Base-by-base conservation (phyloP, 768 basidiomycete species). In the Boletus sensibilis region DNA sequence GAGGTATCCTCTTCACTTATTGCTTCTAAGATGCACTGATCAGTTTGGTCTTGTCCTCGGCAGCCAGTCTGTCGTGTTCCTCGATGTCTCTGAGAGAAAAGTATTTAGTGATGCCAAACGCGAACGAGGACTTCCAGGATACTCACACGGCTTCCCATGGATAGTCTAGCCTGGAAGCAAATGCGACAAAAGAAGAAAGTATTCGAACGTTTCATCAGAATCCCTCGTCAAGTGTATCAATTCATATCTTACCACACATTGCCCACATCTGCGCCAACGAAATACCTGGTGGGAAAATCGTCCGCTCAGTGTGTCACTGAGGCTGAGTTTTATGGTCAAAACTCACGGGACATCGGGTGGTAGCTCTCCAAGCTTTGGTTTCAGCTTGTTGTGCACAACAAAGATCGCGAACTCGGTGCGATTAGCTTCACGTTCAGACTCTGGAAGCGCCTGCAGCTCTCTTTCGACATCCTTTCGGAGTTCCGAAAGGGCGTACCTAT, bases 301-400 rank as follows among this genome's bases (percentile, higher is more conserved):
- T 39, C 21, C 33, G 11, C 34, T 57, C 47, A 40, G 45, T 34
- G 57, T 54, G 59, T 53, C n/a, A n/a, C n/a, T n/a, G 52, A 56
- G 44, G 13, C 13, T 10, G 4, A 23, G 39, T 35, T 10, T 45
- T 18, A 23, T 45, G 18, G 35, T 25, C 54, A 23, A 27, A 50
- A 74, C 84, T 68, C 68, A 92, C 89, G 79, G 82, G 27, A 79
- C 77, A 56, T 83, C 82, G 2, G 77, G 63, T 3, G 94, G 90
- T 37, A 99, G 74, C 43, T 83, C 74, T 27, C 85, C 94, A 35
- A 86, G 69, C 76, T 99, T 99, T 33, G 79, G 76, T 75, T 98
- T 98, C 58, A 85, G 78, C 76, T 98, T 98, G 78, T 94, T 92
- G 74, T 94, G 91, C 25, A 95, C 92, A 45, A 98, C 96, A 67